Evolutionary conservation across 73 alveolate genomes (phyloP).

Genomic region (Blepharisma japonicum): DNA sequence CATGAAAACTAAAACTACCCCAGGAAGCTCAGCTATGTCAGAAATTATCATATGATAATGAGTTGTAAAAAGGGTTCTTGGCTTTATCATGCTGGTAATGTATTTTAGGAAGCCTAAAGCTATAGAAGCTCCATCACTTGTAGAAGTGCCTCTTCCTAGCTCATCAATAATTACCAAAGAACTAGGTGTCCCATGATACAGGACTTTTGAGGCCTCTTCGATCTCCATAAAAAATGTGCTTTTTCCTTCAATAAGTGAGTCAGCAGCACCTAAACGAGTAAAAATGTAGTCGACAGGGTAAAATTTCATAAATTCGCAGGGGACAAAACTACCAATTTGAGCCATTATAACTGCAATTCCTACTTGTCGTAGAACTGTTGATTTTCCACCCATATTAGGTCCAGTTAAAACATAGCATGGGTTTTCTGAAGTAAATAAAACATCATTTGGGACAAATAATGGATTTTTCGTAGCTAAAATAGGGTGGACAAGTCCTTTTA

Average conservation of each 20-base stretch:
- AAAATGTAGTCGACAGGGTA: slow-evolving; percentile 85
- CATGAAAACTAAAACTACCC: slow-evolving; percentile 74
- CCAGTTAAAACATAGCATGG: slow-evolving; percentile 74
- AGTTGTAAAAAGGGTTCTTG: slow-evolving; percentile 87
- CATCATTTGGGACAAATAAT: slow-evolving; percentile 2
- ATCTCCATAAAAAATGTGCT: slow-evolving; percentile 83
- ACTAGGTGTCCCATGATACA: slow-evolving; percentile 69
- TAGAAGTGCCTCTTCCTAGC: slow-evolving; percentile 89
- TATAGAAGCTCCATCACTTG: slow-evolving; percentile 92
- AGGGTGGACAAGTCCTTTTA: neutral
- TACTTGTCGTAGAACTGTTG: slow-evolving; percentile 83
- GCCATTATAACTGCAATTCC: slow-evolving; percentile 86
- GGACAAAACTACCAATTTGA: slow-evolving; percentile 84
- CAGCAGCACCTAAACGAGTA: slow-evolving; percentile 93
- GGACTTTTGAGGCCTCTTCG: slow-evolving; percentile 81
- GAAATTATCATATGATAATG: slow-evolving; percentile 93
- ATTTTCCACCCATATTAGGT: slow-evolving; percentile 98
- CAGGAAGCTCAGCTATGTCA: slow-evolving; percentile 66
- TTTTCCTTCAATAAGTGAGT: slow-evolving; percentile 90
- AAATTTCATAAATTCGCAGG: slow-evolving; percentile 74
- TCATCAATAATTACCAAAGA: slow-evolving; percentile 89
- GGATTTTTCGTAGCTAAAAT: neutral
- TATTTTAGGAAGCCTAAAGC: slow-evolving; percentile 78
- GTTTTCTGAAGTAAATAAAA: neutral
- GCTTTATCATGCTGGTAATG: slow-evolving; percentile 67